Evolutionary conservation across 2,329 filamentous ascomycete species (phyloP).

Genomic region (Fusarium protoensiforme): DNA sequence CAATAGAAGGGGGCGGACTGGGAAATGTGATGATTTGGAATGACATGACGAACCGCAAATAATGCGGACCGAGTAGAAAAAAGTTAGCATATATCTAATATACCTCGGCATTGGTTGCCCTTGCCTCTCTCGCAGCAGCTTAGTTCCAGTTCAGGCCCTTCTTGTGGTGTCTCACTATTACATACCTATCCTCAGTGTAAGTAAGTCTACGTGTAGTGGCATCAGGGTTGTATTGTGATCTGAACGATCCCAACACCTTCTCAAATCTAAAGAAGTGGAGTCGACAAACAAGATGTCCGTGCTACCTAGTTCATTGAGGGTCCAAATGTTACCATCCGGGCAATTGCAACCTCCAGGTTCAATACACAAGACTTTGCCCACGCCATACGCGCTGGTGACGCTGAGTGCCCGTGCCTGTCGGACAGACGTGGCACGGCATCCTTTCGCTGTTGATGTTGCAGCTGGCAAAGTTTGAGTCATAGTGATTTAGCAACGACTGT

Average conservation of each 20-base stretch:
- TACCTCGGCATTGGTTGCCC: constrained; percentile 22
- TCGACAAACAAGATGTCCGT: neutral
- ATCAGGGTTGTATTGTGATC: neutral
- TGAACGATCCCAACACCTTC: neutral
- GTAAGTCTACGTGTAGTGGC: neutral
- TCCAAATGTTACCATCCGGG: neutral
- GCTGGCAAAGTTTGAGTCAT: neutral
- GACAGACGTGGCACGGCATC: neutral
- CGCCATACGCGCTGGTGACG: no score
- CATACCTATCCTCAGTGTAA: neutral
- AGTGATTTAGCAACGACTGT: neutral
- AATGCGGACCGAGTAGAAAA: constrained; percentile 35
- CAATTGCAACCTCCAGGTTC: neutral
- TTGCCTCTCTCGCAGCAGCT: neutral
- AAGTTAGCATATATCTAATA: constrained; percentile 25
- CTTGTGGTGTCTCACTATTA: neutral
- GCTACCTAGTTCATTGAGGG: neutral
- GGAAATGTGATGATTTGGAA: constrained; percentile 40
- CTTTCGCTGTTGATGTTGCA: neutral
- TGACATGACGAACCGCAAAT: constrained; percentile 29
- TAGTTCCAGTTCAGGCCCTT: neutral
- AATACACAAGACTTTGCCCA: no score
- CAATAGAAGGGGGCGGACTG: constrained; percentile 54
- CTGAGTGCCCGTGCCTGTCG: no score
- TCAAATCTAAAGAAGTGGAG: neutral